Evolutionary conservation across 345 rosid genomes (phyloP).

Genomic region (Clarkia xantiana): DNA sequence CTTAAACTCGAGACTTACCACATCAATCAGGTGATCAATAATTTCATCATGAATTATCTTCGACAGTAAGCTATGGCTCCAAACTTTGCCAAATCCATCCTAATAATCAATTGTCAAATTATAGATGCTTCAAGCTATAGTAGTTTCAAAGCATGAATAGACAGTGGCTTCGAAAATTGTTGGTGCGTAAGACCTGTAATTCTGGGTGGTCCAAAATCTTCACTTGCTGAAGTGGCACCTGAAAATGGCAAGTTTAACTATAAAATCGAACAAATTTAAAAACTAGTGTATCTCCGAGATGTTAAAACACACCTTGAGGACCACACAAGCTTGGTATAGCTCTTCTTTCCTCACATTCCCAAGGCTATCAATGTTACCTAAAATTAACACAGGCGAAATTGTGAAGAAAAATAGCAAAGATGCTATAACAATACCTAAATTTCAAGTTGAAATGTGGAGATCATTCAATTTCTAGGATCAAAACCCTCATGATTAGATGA

Average conservation of each 20-base stretch:
- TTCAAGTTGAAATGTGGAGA: too few species aligned
- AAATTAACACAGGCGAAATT: background rate
- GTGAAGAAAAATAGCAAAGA: background rate
- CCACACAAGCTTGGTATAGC: constrained; percentile 58
- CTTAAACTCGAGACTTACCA: constrained; percentile 25
- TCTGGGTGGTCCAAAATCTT: constrained; percentile 52
- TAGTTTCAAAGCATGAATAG: constrained; percentile 3
- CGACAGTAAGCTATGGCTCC: constrained; percentile 52
- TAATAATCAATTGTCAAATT: constrained; percentile 15
- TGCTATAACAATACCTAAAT: background rate
- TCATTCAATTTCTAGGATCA: background rate
- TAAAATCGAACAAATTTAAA: too few species aligned
- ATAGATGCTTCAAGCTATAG: constrained; percentile 1
- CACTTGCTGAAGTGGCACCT: constrained; percentile 54
- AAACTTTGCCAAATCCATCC: constrained; percentile 77
- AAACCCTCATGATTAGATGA: background rate
- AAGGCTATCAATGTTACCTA: constrained; percentile 75
- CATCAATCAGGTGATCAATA: constrained; percentile 25
- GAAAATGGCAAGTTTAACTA: constrained; percentile 1
- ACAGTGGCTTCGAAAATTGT: background rate
- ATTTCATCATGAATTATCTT: constrained; percentile 52
- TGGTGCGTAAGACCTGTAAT: constrained; percentile 36
- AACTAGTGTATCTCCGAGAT: background rate
- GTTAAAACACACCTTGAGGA: constrained; percentile 34
- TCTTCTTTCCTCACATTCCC: constrained; percentile 57